Base-by-base conservation (phyloP, 805 yeast species). In the Candida lessepsii region DNA sequence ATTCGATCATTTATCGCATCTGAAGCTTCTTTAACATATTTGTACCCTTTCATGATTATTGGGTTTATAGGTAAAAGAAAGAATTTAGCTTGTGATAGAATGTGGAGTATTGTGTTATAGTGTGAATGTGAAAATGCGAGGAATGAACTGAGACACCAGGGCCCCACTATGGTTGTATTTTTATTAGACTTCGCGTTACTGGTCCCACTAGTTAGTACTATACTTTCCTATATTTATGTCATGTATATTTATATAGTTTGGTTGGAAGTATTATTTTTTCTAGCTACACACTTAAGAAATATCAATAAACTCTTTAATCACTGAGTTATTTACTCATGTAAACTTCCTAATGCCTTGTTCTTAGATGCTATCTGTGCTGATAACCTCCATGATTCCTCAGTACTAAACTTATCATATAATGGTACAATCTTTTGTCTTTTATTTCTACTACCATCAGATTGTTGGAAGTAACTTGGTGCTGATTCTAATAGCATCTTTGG, bases 301-400 rank as follows among this genome's bases (percentile, higher is more conserved):
- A 20, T 20, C 9, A 20, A 20, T 7, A 26, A 26, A 13, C 15
- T n/a, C n/a, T n/a, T n/a, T n/a, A n/a, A n/a, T n/a, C n/a, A n/a
- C n/a, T n/a, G n/a, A n/a, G n/a, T n/a, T n/a, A n/a, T n/a, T 32
- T 19, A 14, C 24, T 32, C 35, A 32, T 32, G 35, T 5, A 32
- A 19, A 20, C 14, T 23, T 4, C 27, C 27, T 32, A 52, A 33
- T 2, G 56, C 53, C 20, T 51, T 40, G 31, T 48, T 56, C 37
- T 53, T 57, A 2, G 45, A 29, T 3, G 49, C 50, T 11, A 58
- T 56, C 29, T 65, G 69, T 9, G 62, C 56, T 53, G 86, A 81
- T 40, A 88, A 60, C 42, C 96, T 71, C 96, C 96, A 89, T 2
- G 81, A 74, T 47, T 82, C 78, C 49, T 79, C 85, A 37, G 70